Conservation (phyloP, 1,284 basidiomycete genomes). For the Heterobasidion irregulare region DNA sequence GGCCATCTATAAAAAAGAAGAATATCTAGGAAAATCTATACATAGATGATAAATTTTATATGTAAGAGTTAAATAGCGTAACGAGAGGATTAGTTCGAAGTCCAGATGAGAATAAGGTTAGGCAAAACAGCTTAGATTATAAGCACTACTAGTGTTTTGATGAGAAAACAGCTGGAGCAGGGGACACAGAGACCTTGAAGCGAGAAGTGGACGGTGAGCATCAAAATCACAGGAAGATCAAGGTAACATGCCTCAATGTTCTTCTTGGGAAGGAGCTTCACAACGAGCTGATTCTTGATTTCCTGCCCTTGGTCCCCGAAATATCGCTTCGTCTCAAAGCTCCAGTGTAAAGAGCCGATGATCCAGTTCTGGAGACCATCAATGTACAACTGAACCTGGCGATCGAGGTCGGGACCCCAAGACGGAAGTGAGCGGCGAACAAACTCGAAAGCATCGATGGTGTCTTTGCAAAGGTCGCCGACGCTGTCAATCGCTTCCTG, state of each 20-base stretch:
- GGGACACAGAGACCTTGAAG: too few species aligned
- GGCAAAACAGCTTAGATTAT: too few species aligned
- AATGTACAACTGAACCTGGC: constrained; percentile 25
- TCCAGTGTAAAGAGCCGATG: constrained; percentile 32
- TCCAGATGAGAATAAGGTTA: too few species aligned
- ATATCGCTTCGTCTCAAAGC: constrained; percentile 32
- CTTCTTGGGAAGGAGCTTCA: constrained; percentile 19
- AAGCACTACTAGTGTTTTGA: too few species aligned
- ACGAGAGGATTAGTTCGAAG: too few species aligned
- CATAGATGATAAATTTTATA: too few species aligned
- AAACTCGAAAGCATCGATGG: constrained; percentile 26
- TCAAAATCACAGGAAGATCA: background rate
- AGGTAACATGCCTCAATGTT: background rate
- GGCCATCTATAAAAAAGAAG: too few species aligned
- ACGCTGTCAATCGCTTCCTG: constrained; percentile 33
- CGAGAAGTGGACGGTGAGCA: background rate
- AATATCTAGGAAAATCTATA: too few species aligned
- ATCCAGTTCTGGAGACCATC: constrained; percentile 31
- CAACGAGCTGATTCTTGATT: constrained; percentile 25
- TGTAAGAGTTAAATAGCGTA: too few species aligned
- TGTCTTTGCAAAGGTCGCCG: constrained; percentile 27
- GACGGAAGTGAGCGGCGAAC: constrained; percentile 25
- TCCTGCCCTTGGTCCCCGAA: constrained; percentile 26
- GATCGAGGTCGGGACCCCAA: constrained; percentile 28
- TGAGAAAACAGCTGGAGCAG: too few species aligned